phyloP scores from a whole-genome alignment of 306 rosid genomes.

The Lablab purpureus region DNA sequence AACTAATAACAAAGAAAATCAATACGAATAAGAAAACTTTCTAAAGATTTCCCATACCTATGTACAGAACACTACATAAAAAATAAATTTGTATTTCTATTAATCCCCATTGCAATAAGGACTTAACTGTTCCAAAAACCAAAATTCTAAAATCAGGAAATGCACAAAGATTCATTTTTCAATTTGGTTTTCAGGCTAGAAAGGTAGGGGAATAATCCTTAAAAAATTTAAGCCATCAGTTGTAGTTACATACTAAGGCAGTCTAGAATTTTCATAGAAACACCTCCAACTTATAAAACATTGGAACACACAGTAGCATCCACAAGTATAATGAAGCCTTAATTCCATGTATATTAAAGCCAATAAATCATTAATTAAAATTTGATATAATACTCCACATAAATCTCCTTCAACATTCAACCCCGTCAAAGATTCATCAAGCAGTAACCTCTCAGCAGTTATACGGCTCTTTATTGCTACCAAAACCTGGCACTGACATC shows the following conservation, averaged over 20 bases:
- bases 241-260: not conserved
- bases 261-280: not conserved
- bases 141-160: constrained; percentile 19
- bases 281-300: not conserved
- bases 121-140: constrained; percentile 4
- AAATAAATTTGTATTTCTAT: constrained; percentile 9
- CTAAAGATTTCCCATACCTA: constrained; percentile 20
- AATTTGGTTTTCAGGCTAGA: not conserved
- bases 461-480: not conserved
- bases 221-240: constrained; percentile 3
- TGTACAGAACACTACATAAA: not conserved
- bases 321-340: not conserved
- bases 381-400: not conserved
- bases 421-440: not conserved
- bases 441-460: not conserved
- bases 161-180: not conserved
- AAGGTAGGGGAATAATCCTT: not conserved
- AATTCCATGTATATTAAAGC: not conserved
- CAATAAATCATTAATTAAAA: constrained; percentile 14
- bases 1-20: constrained; percentile 14
- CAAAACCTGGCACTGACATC: not conserved
- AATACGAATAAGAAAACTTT: constrained; percentile 15
- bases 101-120: not conserved
- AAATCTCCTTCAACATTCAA: constrained; percentile 1
- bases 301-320: not conserved